Evolutionary conservation across 2,329 filamentous ascomycete species (phyloP).

Genomic region (Cephalotrichum gorgonifer): DNA sequence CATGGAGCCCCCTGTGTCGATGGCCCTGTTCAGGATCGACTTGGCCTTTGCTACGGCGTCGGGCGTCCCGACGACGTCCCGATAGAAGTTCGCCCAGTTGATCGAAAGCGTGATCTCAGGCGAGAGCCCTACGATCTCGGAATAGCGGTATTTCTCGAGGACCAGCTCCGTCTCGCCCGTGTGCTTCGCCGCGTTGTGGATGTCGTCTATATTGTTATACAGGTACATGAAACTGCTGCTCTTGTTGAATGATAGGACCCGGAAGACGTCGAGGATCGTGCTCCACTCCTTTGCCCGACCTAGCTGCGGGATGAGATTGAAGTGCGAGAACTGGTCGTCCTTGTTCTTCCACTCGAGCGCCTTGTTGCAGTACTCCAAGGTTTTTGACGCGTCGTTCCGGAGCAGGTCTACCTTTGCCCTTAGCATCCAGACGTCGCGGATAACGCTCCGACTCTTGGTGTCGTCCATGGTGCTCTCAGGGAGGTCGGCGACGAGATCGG

Average conservation of each 20-base stretch:
- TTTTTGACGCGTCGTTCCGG: not conserved
- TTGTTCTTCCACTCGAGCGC: not conserved
- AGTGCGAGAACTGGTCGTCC: not conserved
- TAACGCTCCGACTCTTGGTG: not conserved
- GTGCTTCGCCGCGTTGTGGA: not conserved
- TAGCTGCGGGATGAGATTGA: not conserved
- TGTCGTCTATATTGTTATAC: not conserved
- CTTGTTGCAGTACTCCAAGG: not conserved
- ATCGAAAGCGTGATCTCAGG: not conserved
- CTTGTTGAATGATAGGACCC: not conserved
- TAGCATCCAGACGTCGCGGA: not conserved
- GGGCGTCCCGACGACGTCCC: not conserved
- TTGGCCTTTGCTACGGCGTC: constrained; percentile 2
- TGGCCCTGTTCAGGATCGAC: not conserved
- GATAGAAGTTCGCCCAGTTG: constrained; percentile 1
- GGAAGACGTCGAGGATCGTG: not conserved
- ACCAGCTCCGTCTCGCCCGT: not conserved
- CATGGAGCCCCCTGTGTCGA: not conserved
- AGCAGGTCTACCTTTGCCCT: not conserved
- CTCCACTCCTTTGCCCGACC: not conserved
- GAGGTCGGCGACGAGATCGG: not conserved
- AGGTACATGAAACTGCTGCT: not conserved
- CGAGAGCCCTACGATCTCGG: not conserved
- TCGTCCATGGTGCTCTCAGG: not conserved
- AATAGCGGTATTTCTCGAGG: not conserved